These are phyloP conservation scores for Leavenworthia alabamica DNA, from an alignment of 345 rosid species.

Conservation along the genomic window DNA sequence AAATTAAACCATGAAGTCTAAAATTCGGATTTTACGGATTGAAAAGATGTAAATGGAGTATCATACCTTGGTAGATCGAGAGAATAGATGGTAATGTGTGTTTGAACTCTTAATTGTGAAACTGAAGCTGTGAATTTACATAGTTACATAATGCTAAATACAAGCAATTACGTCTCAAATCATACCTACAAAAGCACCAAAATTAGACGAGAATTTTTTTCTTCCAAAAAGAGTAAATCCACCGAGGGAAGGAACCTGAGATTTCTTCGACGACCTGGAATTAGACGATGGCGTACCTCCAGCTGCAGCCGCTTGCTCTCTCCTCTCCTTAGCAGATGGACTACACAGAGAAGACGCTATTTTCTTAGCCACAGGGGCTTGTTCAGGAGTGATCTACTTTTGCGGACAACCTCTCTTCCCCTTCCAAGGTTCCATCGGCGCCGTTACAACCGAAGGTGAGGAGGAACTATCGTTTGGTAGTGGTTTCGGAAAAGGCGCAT, in stretches of 20 bases:
- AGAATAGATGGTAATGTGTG: too few relatives aligned
- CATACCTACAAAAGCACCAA: background rate
- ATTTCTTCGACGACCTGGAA: constrained; percentile 38
- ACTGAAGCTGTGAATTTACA: background rate
- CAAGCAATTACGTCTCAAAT: background rate
- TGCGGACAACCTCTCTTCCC: constrained; percentile 91
- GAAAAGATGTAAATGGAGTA: too few relatives aligned
- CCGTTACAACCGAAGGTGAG: constrained; percentile 48
- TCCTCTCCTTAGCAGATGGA: constrained; percentile 38
- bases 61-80: too few relatives aligned
- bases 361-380: constrained; percentile 84
- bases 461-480: constrained; percentile 37
- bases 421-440: constrained; percentile 55
- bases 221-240: background rate
- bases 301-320: constrained; percentile 30
- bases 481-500: constrained; percentile 40
- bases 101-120: background rate
- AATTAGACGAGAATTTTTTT: background rate
- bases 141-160: background rate
- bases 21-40: too few relatives aligned
- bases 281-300: constrained; percentile 19
- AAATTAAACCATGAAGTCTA: too few relatives aligned
- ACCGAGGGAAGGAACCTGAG: constrained; percentile 42
- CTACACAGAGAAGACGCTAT: constrained; percentile 47
- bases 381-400: constrained; percentile 92